Evolutionary conservation across 192 early-diverging fungal genomes (phyloP).

Genomic region (Coemansia furcata): DNA sequence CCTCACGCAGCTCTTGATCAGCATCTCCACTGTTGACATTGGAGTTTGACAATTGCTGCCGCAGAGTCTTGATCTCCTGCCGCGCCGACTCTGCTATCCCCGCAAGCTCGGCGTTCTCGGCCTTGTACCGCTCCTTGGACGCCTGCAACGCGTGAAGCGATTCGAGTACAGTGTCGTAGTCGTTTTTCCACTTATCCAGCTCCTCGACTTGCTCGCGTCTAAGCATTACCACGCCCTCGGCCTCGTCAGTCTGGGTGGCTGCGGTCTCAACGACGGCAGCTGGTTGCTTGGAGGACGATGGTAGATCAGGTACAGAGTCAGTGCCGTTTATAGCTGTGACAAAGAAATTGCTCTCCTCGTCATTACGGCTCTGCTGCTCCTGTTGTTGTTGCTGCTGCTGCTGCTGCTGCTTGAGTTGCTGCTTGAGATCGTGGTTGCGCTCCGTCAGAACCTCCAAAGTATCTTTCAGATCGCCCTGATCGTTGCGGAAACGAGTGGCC

Average conservation of each 20-base stretch:
- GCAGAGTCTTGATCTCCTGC: slow-evolving; percentile 16
- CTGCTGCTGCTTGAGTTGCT: slow-evolving; percentile 1
- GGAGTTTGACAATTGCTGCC: slow-evolving; percentile 10
- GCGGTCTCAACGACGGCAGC: neutral
- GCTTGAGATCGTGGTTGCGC: slow-evolving; percentile 30
- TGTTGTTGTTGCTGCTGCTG: neutral
- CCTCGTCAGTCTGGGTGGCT: neutral
- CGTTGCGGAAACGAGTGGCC: neutral
- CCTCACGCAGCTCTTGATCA: slow-evolving; percentile 15
- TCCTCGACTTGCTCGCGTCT: slow-evolving; percentile 18
- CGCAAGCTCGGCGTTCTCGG: slow-evolving; percentile 10
- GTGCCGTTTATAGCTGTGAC: slow-evolving; percentile 22
- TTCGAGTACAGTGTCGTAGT: slow-evolving; percentile 16
- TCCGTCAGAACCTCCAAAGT: slow-evolving; percentile 27
- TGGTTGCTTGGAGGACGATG: neutral
- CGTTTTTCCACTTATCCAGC: slow-evolving; percentile 12
- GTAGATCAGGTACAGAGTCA: neutral
- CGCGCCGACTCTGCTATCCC: slow-evolving; percentile 8
- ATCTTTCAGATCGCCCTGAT: slow-evolving; percentile 4
- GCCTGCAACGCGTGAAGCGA: slow-evolving; percentile 11
- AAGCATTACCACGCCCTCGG: neutral
- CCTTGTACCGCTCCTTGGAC: slow-evolving; percentile 21
- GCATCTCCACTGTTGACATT: neutral
- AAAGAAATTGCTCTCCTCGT: slow-evolving; percentile 27
- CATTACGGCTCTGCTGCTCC: neutral